phyloP scores from a whole-genome alignment of 139 green algal species.

The Tetradesmus lagerheimii region DNA sequence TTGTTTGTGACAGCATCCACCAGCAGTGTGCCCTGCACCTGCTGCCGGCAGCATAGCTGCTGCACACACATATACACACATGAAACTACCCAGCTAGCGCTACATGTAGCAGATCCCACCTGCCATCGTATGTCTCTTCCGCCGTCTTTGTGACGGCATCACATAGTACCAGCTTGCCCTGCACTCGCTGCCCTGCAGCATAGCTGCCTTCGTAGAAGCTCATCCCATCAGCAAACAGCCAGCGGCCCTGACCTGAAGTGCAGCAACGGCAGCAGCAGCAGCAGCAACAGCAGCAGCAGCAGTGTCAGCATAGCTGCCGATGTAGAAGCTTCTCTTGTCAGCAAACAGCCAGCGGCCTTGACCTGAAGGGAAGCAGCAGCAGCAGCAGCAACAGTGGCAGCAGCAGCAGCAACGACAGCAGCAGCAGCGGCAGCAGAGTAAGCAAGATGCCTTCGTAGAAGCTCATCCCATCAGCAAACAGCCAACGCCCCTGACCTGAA shows the following conservation, averaged over 20 bases:
- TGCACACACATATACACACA: too few relatives aligned
- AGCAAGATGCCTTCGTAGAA: too few relatives aligned
- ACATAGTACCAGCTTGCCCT: conserved; percentile 34
- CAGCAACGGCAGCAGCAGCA: not conserved
- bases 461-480: too few relatives aligned
- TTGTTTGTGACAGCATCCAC: too few relatives aligned
- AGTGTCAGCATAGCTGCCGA: not conserved
- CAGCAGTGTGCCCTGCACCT: too few relatives aligned
- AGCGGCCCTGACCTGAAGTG: conserved; percentile 30
- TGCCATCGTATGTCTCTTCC: not conserved
- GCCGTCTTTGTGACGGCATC: not conserved
- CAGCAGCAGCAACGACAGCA: too few relatives aligned
- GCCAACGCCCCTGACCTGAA: too few relatives aligned
- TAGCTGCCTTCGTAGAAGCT: conserved; percentile 29
- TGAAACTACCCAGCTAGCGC: too few relatives aligned
- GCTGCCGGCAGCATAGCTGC: too few relatives aligned
- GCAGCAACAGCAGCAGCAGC: not conserved
- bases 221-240: conserved; percentile 32
- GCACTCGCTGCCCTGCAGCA: not conserved
- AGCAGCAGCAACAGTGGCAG: too few relatives aligned
- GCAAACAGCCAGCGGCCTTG: conserved; percentile 15
- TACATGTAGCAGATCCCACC: conserved; percentile 1
- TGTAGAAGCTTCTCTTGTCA: not conserved
- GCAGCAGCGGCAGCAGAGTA: not conserved
- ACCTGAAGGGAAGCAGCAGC: not conserved